phyloP scores from a whole-genome alignment of 2,329 filamentous ascomycete species.

The Aspergillus spinulosporus region DNA sequence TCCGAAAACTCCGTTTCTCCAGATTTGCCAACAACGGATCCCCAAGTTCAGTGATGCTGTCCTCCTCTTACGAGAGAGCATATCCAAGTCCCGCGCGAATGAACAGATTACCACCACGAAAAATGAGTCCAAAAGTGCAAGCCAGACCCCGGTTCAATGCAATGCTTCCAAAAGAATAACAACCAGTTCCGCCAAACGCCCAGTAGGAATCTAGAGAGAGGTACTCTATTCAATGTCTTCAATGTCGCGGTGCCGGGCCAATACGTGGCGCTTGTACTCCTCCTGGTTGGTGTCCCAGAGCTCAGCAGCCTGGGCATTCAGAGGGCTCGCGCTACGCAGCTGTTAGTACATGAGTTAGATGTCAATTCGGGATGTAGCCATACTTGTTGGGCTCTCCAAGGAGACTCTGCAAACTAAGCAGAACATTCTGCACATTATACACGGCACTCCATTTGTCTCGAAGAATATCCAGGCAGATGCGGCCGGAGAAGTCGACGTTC shows the following conservation, averaged over 20 bases:
- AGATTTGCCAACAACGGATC: background rate
- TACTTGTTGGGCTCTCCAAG: slow-evolving; percentile 98
- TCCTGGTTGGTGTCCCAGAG: slow-evolving; percentile 87
- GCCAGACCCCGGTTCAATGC: slow-evolving; percentile 20
- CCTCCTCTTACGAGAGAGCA: background rate
- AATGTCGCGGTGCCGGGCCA: slow-evolving; percentile 62
- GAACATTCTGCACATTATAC: slow-evolving; percentile 91
- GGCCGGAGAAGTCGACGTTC: slow-evolving; percentile 94
- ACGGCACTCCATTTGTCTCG: slow-evolving; percentile 99
- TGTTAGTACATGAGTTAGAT: slow-evolving; percentile 11
- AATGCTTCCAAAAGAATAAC: slow-evolving; percentile 17
- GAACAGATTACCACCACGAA: slow-evolving; percentile 2
- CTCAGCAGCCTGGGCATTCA: slow-evolving; percentile 95
- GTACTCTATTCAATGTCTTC: slow-evolving; percentile 45
- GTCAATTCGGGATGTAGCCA: too few relatives aligned
- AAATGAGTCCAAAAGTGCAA: slow-evolving; percentile 13
- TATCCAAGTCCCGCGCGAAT: background rate
- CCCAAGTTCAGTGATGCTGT: background rate
- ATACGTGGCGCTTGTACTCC: slow-evolving; percentile 79
- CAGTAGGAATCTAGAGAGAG: slow-evolving; percentile 10
- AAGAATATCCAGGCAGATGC: slow-evolving; percentile 96
- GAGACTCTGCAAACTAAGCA: slow-evolving; percentile 90
- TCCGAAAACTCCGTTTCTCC: slow-evolving; percentile 15
- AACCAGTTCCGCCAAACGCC: slow-evolving; percentile 12
- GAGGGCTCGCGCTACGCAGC: slow-evolving; percentile 71